These are phyloP conservation scores for Didymosphaeria variabile DNA, from an alignment of 2,329 filamentous ascomycete species.

Conservation along the genomic window DNA sequence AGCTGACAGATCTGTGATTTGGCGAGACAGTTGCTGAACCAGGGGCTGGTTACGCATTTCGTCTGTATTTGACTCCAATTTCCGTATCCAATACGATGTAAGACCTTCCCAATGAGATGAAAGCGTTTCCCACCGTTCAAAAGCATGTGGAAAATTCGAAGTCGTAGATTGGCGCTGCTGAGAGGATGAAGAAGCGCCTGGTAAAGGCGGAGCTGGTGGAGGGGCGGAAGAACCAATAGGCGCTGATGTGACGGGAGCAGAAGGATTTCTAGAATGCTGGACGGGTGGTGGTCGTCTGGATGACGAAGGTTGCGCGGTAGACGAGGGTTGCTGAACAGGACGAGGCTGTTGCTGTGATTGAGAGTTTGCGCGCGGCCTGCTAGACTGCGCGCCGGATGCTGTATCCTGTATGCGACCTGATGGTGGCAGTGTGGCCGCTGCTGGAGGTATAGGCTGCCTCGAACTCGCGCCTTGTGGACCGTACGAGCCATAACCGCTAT, in stretches of 20 bases:
- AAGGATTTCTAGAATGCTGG: conserved; percentile 43
- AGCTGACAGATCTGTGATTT: conserved; percentile 96
- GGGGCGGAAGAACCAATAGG: conserved; percentile 38
- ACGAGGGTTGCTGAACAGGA: conserved; percentile 37
- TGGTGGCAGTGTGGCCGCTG: conserved; percentile 28
- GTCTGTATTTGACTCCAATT: conserved; percentile 87
- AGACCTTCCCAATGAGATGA: conserved; percentile 98
- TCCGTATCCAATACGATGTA: conserved; percentile 95
- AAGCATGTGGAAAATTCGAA: conserved; percentile 91
- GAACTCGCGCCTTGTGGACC: conserved; percentile 35
- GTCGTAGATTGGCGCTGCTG: conserved; percentile 49
- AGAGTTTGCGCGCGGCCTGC: conserved; percentile 42
- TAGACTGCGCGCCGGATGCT: conserved; percentile 38
- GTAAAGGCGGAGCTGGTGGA: conserved; percentile 38
- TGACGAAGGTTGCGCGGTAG: conserved; percentile 32
- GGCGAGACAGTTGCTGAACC: conserved; percentile 86
- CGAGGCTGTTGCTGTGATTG: conserved; percentile 49
- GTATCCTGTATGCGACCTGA: conserved; percentile 36
- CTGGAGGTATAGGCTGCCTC: conserved; percentile 38
- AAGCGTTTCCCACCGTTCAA: conserved; percentile 95
- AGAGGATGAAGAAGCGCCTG: conserved; percentile 36
- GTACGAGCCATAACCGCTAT: conserved; percentile 38
- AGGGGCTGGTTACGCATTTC: conserved; percentile 84
- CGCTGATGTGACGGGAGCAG: conserved; percentile 42
- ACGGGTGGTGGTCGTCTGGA: conserved; percentile 42